Evolutionary conservation across 1,284 basidiomycete genomes (phyloP).

Genomic region (Grifola frondosa): DNA sequence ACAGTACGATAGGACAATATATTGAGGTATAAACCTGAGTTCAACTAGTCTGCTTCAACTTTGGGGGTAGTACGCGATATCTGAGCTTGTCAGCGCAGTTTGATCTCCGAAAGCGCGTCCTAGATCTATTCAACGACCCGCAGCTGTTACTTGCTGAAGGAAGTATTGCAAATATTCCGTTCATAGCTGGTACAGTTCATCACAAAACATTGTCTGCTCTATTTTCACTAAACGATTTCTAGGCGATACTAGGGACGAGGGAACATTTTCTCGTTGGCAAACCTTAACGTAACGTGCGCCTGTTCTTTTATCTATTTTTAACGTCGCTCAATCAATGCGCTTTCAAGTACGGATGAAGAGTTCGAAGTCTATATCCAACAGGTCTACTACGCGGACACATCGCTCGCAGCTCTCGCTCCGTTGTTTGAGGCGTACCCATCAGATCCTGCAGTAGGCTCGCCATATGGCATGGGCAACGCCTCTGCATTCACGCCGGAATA

Average conservation of each 20-base stretch:
- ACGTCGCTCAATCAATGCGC: neutral
- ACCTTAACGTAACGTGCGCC: constrained; percentile 21
- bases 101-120: constrained; percentile 35
- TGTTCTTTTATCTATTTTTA: neutral
- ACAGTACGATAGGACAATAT: no score
- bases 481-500: constrained; percentile 48
- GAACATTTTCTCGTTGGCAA: constrained; percentile 27
- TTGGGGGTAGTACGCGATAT: no score
- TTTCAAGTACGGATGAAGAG: constrained; percentile 3
- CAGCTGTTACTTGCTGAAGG: constrained; percentile 25
- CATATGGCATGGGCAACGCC: constrained; percentile 45
- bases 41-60: no score
- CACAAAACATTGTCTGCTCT: no score
- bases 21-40: no score
- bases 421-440: constrained; percentile 19
- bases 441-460: constrained; percentile 43
- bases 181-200: constrained; percentile 32
- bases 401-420: neutral
- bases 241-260: constrained; percentile 32
- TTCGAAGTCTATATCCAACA: neutral
- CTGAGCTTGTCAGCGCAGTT: constrained; percentile 22
- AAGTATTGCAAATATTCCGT: constrained; percentile 31
- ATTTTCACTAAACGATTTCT: no score
- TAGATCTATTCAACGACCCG: constrained; percentile 35
- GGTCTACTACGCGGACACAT: constrained; percentile 1